These are phyloP conservation scores for Gnaphalium uliginosum DNA, from an alignment of 129 eudicot genomes.

Conservation along the genomic window DNA sequence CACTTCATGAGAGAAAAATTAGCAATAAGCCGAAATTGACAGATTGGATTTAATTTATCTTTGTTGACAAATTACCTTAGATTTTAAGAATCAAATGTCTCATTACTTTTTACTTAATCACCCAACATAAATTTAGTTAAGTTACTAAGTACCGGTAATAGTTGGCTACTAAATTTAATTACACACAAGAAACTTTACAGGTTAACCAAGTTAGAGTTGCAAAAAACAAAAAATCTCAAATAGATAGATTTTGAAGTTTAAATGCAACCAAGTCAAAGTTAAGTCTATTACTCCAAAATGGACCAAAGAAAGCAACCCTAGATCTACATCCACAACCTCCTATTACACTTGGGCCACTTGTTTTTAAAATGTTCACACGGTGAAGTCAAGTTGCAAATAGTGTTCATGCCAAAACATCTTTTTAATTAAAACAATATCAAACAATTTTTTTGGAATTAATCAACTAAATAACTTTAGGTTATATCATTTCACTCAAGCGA, in stretches of 20 bases:
- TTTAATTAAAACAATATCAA: not conserved
- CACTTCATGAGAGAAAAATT: too few species aligned
- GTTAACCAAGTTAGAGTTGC: not conserved
- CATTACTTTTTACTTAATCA: too few species aligned
- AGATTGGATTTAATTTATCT: too few species aligned
- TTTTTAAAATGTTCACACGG: slow-evolving; percentile 25
- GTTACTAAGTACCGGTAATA: too few species aligned
- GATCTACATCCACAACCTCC: not conserved
- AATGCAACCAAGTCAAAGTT: slow-evolving; percentile 26
- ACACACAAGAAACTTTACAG: not conserved
- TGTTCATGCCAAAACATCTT: not conserved
- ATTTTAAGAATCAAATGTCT: too few species aligned
- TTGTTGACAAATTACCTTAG: too few species aligned
- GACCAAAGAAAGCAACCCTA: slow-evolving; percentile 23
- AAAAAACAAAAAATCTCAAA: not conserved
- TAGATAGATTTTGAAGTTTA: not conserved
- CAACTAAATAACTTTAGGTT: not conserved
- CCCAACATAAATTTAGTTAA: too few species aligned
- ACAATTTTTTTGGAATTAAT: not conserved
- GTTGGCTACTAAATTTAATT: not conserved
- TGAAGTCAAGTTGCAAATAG: slow-evolving; percentile 25
- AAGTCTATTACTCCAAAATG: slow-evolving; percentile 32
- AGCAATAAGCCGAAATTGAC: too few species aligned
- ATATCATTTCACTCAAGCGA: not conserved
- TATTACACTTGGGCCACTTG: not conserved